These are phyloP conservation scores for Aspergillus felis DNA, from an alignment of 2,329 filamentous ascomycete genomes.

Conservation along the genomic window DNA sequence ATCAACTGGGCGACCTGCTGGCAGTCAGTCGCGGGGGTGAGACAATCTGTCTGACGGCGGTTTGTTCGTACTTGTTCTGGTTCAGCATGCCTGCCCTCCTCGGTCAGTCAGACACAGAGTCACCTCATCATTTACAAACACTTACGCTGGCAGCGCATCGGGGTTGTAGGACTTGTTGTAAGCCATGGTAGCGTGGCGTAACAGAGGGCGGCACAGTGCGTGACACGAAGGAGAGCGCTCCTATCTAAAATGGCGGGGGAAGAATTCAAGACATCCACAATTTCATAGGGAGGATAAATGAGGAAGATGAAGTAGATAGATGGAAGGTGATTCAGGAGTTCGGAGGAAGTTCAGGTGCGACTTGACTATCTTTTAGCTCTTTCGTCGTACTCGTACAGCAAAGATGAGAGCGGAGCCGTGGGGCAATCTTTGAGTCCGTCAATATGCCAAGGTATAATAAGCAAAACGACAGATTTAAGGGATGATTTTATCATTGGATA, in stretches of 20 bases:
- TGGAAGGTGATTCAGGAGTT: not conserved
- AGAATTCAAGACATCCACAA: not conserved
- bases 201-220: constrained; percentile 7
- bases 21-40: constrained; percentile 1
- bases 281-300: not conserved
- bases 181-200: constrained; percentile 62
- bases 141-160: constrained; percentile 88
- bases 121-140: constrained; percentile 12
- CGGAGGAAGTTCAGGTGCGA: not conserved
- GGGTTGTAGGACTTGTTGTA: constrained; percentile 93
- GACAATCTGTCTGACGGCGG: not conserved
- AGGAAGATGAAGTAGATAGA: not conserved
- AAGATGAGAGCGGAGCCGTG: constrained; percentile 20
- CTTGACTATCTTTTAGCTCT: constrained; percentile 4
- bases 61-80: constrained; percentile 59
- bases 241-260: not conserved
- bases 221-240: constrained; percentile 1
- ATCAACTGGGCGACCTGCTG: constrained; percentile 45
- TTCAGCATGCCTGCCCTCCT: constrained; percentile 61
- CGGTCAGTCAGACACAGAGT: constrained; percentile 15
- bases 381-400: not conserved
- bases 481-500: not conserved
- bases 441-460: constrained; percentile 11
- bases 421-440: constrained; percentile 14
- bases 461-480: not conserved